A percentile compares a stretch with the other conserved stretches of the same genome.
phyloP scores from a whole-genome alignment of 768 basidiomycete species.

The Fistulinella prunicolor region DNA sequence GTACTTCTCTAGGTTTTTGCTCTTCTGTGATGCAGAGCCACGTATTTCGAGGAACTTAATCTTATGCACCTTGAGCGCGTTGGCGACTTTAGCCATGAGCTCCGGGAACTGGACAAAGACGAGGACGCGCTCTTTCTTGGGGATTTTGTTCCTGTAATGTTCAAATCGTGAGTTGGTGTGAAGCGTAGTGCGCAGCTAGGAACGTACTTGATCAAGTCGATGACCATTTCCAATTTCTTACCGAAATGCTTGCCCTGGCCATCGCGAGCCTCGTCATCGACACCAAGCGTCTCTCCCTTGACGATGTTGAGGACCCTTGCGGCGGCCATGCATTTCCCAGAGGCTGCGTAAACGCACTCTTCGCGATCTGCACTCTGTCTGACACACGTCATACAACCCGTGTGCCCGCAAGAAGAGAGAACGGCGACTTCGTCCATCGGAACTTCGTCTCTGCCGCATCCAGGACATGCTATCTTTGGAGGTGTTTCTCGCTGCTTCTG shows the following conservation, averaged over 20 bases:
- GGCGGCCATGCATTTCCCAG: conserved; percentile 72
- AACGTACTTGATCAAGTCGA: conserved; percentile 70
- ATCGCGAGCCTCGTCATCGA: conserved; percentile 73
- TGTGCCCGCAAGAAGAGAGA: conserved; percentile 90
- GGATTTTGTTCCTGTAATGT: conserved; percentile 55
- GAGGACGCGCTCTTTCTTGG: conserved; percentile 76
- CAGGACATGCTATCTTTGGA: conserved; percentile 58
- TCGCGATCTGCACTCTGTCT: conserved; percentile 68
- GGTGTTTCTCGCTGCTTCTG: conserved; percentile 70
- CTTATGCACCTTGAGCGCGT: conserved; percentile 69
- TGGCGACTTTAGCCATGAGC: conserved; percentile 86
- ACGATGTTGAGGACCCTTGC: conserved; percentile 83
- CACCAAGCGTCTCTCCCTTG: conserved; percentile 70
- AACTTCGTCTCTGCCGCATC: conserved; percentile 53
- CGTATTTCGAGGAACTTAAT: conserved; percentile 80
- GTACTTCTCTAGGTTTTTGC: conserved; percentile 82
- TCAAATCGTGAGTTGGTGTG: neutral
- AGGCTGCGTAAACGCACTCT: conserved; percentile 73
- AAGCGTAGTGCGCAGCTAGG: neutral
- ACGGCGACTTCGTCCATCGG: conserved; percentile 73
- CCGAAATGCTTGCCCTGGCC: conserved; percentile 77
- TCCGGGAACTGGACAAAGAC: conserved; percentile 97
- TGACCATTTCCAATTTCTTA: conserved; percentile 75
- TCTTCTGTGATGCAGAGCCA: conserved; percentile 72
- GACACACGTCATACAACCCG: conserved; percentile 77